Conservation (phyloP, 176 grass and related monocot species). For the Paspalum notatum region DNA sequence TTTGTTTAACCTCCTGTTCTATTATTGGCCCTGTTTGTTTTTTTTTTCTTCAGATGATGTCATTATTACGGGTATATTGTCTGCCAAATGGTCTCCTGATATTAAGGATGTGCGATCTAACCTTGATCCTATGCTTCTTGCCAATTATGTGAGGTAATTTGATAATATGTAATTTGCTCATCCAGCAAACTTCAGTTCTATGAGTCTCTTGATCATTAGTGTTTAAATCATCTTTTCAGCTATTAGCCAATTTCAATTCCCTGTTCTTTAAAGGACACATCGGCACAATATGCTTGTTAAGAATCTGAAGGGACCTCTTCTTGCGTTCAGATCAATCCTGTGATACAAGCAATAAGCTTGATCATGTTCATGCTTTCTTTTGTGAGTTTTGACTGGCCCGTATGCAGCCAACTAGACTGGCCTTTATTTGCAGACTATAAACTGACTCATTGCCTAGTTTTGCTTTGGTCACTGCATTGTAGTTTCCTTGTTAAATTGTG, state of each 20-base stretch:
- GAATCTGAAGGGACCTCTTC: not conserved
- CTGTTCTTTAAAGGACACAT: constrained; percentile 22
- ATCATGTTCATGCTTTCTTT: constrained; percentile 2
- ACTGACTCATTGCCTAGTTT: not conserved
- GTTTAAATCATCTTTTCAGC: not conserved
- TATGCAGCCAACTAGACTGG: not conserved
- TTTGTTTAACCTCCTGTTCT: constrained; percentile 17
- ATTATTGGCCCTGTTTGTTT: constrained; percentile 20
- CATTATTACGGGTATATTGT: constrained; percentile 77
- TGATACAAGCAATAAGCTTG: not conserved
- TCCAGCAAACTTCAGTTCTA: not conserved
- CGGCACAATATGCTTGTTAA: not conserved
- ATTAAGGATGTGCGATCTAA: constrained; percentile 87
- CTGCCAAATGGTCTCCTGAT: constrained; percentile 95
- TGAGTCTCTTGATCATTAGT: not conserved
- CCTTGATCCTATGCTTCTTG: constrained; percentile 87
- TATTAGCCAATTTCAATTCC: not conserved
- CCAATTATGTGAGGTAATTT: constrained; percentile 88
- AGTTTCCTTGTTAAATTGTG: not conserved
- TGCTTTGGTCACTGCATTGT: not conserved
- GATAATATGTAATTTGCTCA: not conserved
- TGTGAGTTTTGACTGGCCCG: not conserved
- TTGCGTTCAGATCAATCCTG: not conserved
- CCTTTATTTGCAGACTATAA: constrained; percentile 1
- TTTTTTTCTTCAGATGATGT: constrained; percentile 77